Conservation (phyloP, 257 asterid species). For the Solanum rostratum region DNA sequence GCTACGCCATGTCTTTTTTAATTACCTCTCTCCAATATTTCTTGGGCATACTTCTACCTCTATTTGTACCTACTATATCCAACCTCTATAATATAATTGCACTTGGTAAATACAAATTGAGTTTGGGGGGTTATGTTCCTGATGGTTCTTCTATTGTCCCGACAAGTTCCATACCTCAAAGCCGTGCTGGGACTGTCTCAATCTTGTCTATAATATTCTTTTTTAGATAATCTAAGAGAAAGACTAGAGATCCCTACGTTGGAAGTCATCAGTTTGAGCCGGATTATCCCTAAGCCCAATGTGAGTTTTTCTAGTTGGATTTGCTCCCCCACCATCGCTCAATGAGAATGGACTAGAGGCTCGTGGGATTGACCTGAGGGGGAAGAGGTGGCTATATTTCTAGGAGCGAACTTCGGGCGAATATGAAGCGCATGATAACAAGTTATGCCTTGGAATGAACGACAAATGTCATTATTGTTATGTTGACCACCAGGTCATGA, state of each 20-base stretch:
- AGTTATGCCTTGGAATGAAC: too few species aligned
- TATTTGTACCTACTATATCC: not conserved
- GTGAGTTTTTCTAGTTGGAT: too few species aligned
- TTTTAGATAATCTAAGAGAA: not conserved
- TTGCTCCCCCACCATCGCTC: too few species aligned
- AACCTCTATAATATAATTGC: not conserved
- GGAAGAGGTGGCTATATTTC: too few species aligned
- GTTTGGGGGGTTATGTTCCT: not conserved
- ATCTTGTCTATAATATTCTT: not conserved
- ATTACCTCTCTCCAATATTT: not conserved
- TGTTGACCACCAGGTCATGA: too few species aligned
- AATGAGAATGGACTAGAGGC: too few species aligned
- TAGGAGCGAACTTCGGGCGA: too few species aligned
- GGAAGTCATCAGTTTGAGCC: too few species aligned
- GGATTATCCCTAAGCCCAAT: too few species aligned
- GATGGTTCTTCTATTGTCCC: not conserved
- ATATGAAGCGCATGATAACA: too few species aligned
- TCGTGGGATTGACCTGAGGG: too few species aligned
- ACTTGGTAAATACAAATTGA: not conserved
- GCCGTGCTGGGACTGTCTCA: not conserved
- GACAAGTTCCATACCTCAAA: not conserved
- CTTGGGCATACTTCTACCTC: not conserved
- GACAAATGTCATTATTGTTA: too few species aligned
- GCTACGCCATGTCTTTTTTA: not conserved
- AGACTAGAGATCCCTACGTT: not conserved